Evolutionary conservation across 2,329 filamentous ascomycete species (phyloP).

Genomic region (Sporothrix humicola): DNA sequence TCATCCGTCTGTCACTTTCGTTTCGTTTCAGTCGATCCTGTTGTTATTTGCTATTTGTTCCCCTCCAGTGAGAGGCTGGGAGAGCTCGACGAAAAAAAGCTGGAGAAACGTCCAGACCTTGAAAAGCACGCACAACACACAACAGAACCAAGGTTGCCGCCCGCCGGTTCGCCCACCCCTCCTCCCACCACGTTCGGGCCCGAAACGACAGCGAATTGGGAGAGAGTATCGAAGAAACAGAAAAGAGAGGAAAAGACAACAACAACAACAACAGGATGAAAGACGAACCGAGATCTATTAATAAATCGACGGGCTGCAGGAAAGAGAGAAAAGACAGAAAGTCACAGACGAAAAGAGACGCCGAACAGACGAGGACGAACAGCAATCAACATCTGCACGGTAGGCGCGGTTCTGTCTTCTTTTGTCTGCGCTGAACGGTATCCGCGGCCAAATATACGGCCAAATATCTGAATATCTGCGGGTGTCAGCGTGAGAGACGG

Average conservation of each 20-base stretch:
- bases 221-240: background rate
- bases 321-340: background rate
- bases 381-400: background rate
- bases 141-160: background rate
- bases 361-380: background rate
- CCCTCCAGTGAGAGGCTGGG: background rate
- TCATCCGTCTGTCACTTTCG: background rate
- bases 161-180: background rate
- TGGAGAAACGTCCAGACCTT: background rate
- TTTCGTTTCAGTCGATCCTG: slow-evolving; percentile 7
- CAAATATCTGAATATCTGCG: background rate
- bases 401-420: slow-evolving; percentile 18
- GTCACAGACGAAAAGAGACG: no score
- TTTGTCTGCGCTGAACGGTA: no score
- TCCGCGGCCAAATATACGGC: slow-evolving; percentile 21
- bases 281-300: slow-evolving; percentile 22
- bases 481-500: background rate
- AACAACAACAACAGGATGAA: background rate
- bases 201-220: background rate
- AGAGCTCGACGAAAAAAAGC: background rate
- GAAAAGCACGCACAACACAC: background rate
- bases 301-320: background rate
- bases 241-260: no score
- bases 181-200: slow-evolving; percentile 3
- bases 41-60: no score